These are phyloP conservation scores for Psilocybe sp. DNA, from an alignment of 768 basidiomycete species.

Conservation along the genomic window DNA sequence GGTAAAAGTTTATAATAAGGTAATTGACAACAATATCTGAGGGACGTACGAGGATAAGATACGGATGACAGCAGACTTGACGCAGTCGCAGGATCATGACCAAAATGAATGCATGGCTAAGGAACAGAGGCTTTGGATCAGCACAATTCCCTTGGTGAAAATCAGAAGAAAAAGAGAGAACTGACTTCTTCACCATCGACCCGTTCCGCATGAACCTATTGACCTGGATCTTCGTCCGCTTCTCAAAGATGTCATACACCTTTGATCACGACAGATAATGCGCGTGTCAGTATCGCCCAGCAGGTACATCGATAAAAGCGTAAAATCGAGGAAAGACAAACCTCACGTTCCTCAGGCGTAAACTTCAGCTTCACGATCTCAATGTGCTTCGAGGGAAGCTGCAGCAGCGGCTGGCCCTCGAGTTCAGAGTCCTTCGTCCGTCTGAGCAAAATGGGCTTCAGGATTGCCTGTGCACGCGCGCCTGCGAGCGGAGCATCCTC, in stretches of 20 bases:
- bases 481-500: constrained; percentile 63
- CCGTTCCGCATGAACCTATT: constrained; percentile 60
- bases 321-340: constrained; percentile 24
- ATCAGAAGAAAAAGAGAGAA: too few species aligned
- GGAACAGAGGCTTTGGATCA: too few species aligned
- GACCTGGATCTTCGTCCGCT: constrained; percentile 48
- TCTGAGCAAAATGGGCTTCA: constrained; percentile 66
- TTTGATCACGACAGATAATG: constrained; percentile 24
- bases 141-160: too few species aligned
- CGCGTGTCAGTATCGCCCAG: not conserved
- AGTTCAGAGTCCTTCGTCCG: constrained; percentile 65
- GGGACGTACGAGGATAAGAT: constrained; percentile 57
- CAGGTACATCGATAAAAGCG: not conserved
- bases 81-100: constrained; percentile 75
- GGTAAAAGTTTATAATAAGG: not conserved
- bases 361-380: constrained; percentile 62
- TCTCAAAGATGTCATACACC: constrained; percentile 58
- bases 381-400: constrained; percentile 60
- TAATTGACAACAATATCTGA: not conserved
- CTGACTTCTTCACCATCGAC: constrained; percentile 73
- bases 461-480: constrained; percentile 62
- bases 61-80: constrained; percentile 72
- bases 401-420: constrained; percentile 68
- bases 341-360: constrained; percentile 61
- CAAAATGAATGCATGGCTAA: constrained; percentile 47